Evolutionary conservation across 768 basidiomycete species (phyloP).

Genomic region (Arthromyces matolae): DNA sequence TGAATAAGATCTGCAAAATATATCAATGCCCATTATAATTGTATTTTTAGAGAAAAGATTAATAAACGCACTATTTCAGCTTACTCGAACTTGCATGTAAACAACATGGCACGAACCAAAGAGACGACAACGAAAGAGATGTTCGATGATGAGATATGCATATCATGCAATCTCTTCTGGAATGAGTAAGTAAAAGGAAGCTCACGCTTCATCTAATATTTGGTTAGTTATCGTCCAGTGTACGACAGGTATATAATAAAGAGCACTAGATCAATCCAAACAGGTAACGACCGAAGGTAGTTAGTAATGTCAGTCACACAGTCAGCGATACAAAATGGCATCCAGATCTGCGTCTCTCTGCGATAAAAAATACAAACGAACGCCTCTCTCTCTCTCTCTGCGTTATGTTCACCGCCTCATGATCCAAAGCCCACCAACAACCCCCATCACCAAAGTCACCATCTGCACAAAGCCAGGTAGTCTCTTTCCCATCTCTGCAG

Average conservation of each 20-base stretch:
- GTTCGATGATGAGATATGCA: no score
- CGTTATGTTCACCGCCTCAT: not conserved
- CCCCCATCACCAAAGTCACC: not conserved
- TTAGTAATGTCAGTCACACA: not conserved
- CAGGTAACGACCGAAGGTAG: not conserved
- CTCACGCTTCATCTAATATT: not conserved
- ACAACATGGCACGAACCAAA: no score
- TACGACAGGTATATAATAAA: slow-evolving; percentile 1
- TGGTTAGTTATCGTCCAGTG: not conserved
- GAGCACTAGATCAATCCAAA: not conserved
- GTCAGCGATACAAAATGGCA: not conserved
- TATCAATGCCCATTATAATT: no score
- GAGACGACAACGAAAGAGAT: no score
- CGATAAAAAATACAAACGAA: not conserved
- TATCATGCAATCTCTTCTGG: no score
- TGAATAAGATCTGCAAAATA: no score
- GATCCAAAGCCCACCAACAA: not conserved
- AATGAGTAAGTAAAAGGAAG: no score
- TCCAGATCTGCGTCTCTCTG: not conserved
- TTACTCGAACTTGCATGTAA: no score
- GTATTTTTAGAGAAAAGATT: no score
- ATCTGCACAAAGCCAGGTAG: slow-evolving; percentile 1
- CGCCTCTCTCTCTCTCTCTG: no score
- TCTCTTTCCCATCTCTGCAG: slow-evolving; percentile 7
- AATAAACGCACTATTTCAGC: no score